Percentiles rank a stretch among this genome's conserved stretches.
phyloP scores from a whole-genome alignment of 768 basidiomycete species.

The Saitozyma sp. region DNA sequence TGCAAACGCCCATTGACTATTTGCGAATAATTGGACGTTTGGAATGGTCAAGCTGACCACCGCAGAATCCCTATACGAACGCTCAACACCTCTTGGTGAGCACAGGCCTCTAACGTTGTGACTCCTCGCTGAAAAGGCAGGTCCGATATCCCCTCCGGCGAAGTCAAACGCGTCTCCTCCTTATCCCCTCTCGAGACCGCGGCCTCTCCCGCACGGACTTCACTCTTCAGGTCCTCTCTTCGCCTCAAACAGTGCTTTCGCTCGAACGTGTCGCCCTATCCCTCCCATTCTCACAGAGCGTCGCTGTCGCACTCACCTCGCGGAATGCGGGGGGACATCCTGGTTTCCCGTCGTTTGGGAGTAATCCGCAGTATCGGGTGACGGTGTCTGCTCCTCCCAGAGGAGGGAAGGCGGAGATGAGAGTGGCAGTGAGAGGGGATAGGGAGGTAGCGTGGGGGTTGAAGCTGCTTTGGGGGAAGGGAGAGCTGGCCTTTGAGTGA shows the following conservation, averaged over 20 bases:
- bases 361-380: conserved; percentile 85
- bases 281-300: conserved; percentile 34
- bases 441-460: conserved; percentile 74
- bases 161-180: conserved; percentile 5
- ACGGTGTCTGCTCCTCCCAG: conserved; percentile 56
- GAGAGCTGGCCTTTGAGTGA: conserved; percentile 72
- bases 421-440: conserved; percentile 61
- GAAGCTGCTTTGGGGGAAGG: conserved; percentile 71
- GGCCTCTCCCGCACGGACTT: conserved; percentile 46
- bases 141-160: conserved; percentile 22
- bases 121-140: neutral
- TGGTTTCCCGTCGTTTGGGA: conserved; percentile 75
- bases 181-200: conserved; percentile 39
- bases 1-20: no score
- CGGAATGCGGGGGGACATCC: conserved; percentile 84
- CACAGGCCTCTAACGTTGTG: neutral
- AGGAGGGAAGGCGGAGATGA: conserved; percentile 43
- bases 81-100: conserved; percentile 57
- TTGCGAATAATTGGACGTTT: neutral
- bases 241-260: conserved; percentile 9
- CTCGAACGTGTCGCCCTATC: conserved; percentile 29
- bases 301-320: conserved; percentile 64
- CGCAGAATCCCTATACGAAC: conserved; percentile 54
- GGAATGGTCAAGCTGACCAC: neutral
- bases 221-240: conserved; percentile 30